Conservation (phyloP, 345 rosid species). For the Boechera divaricarpa region DNA sequence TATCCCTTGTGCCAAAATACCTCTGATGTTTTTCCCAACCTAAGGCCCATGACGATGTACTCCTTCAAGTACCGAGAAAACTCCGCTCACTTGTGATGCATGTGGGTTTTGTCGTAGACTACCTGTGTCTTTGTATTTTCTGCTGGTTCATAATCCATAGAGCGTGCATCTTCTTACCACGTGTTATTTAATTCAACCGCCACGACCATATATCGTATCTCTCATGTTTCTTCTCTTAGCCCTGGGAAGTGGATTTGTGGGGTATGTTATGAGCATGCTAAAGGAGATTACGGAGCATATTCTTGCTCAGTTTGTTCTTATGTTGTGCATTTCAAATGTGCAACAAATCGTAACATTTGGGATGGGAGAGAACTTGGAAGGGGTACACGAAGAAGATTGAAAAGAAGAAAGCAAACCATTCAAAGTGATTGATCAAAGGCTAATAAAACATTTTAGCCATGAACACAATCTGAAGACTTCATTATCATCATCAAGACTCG, state of each 20-base stretch:
- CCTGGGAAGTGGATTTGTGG: not conserved
- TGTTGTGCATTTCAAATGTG: constrained; percentile 22
- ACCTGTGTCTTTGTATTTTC: no score
- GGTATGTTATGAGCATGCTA: not conserved
- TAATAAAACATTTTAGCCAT: constrained; percentile 4
- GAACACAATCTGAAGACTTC: not conserved
- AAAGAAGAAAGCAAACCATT: constrained; percentile 10
- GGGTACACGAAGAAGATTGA: not conserved
- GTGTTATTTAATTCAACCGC: no score
- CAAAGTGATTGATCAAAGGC: not conserved
- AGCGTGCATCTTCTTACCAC: constrained; percentile 12
- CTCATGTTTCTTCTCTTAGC: not conserved
- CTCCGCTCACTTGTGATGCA: not conserved
- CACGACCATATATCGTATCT: not conserved
- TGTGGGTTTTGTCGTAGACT: no score
- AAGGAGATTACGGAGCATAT: constrained; percentile 6
- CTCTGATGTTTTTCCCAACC: no score
- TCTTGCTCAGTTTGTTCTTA: not conserved
- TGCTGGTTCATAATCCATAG: no score
- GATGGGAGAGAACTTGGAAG: not conserved
- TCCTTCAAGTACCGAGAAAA: no score
- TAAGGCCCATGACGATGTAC: no score
- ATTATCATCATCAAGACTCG: not conserved
- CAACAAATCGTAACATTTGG: not conserved
- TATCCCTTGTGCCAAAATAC: constrained; percentile 14